phyloP scores from a whole-genome alignment of 202 grass and related monocot species.

The Saccharum hybrid region DNA sequence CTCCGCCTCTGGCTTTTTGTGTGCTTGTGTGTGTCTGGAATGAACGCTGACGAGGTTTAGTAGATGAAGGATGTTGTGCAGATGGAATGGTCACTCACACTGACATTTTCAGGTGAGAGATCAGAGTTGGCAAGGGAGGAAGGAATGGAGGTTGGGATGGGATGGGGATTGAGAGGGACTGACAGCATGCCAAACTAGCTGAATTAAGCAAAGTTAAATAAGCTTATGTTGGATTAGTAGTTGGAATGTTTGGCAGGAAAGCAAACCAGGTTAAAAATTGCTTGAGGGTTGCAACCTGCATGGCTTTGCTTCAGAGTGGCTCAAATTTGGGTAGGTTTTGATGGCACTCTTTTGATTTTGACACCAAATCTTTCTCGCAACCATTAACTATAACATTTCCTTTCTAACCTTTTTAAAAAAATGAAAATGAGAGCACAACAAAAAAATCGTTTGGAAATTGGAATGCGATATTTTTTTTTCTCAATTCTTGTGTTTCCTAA shows the following conservation, averaged over 20 bases:
- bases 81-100: slow-evolving; percentile 34
- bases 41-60: slow-evolving; percentile 10
- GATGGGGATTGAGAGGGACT: slow-evolving; percentile 30
- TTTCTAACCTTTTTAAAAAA: background rate
- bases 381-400: background rate
- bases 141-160: slow-evolving; percentile 41
- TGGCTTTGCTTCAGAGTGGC: slow-evolving; percentile 53
- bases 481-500: too few relatives aligned
- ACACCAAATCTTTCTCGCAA: slow-evolving; percentile 33
- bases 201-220: slow-evolving; percentile 48
- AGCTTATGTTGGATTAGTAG: slow-evolving; percentile 48
- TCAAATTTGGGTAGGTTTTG: slow-evolving; percentile 54
- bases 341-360: slow-evolving; percentile 55
- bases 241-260: slow-evolving; percentile 58
- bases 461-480: background rate
- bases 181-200: slow-evolving; percentile 5
- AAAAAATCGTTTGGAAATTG: background rate
- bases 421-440: background rate
- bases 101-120: slow-evolving; percentile 44
- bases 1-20: background rate
- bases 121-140: slow-evolving; percentile 23
- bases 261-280: slow-evolving; percentile 47
- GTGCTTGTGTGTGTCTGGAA: background rate
- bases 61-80: slow-evolving; percentile 12
- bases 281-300: slow-evolving; percentile 6